Percentiles rank a stretch among this genome's conserved stretches.
phyloP scores from a whole-genome alignment of 225 moss, liverwort and hornwort species.

The Rhytidiadelphus loreus region DNA sequence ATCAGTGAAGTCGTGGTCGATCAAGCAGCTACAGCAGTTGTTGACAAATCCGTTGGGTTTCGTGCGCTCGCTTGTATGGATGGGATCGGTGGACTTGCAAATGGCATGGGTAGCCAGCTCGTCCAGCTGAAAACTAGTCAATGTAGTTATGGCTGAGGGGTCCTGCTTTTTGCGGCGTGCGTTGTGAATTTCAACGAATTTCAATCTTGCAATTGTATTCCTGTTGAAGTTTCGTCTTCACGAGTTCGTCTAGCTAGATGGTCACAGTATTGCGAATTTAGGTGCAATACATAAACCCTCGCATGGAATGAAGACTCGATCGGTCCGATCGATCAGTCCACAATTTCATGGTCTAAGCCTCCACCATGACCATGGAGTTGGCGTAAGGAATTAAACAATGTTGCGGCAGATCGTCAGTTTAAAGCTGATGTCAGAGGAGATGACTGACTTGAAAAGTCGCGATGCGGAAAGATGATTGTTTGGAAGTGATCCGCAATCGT shows the following conservation, averaged over 20 bases:
- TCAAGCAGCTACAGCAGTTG: neutral
- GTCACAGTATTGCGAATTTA: neutral
- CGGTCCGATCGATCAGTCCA: too few species aligned
- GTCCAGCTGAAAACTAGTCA: neutral
- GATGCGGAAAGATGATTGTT: neutral
- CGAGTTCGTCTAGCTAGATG: neutral
- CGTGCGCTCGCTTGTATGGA: too few species aligned
- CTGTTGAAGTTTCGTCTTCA: neutral
- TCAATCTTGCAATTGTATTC: neutral
- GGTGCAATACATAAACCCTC: neutral
- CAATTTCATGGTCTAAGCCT: too few species aligned
- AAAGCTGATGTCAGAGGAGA: too few species aligned
- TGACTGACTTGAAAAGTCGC: too few species aligned
- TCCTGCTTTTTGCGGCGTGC: neutral
- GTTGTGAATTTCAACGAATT: too few species aligned
- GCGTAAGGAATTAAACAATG: neutral
- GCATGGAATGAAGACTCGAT: neutral
- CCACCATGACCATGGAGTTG: neutral
- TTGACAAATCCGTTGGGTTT: neutral
- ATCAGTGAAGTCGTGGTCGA: neutral
- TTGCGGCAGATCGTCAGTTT: neutral
- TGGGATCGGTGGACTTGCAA: neutral
- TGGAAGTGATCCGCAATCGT: neutral
- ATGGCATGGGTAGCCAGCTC: too few species aligned
- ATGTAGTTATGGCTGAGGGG: neutral